These are phyloP conservation scores for Pichiaceae sp. DNA, from an alignment of 1,139 yeast species.

Conservation along the genomic window DNA sequence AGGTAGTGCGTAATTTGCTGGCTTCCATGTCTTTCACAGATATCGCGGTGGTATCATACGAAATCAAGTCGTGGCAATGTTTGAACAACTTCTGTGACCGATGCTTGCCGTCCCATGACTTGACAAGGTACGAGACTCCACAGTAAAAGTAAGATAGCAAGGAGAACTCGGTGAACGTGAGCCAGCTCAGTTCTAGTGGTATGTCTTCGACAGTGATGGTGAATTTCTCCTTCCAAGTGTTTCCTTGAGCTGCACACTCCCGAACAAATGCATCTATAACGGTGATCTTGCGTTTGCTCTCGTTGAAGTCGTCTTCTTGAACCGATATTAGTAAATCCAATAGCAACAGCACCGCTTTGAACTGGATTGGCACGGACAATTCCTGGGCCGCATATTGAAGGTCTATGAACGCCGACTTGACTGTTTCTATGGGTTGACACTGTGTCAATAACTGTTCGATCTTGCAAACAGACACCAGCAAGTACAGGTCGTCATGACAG, in stretches of 20 bases:
- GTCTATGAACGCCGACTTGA: conserved; percentile 19
- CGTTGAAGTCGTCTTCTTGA: conserved; percentile 22
- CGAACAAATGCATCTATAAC: conserved; percentile 25
- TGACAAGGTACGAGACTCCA: conserved; percentile 30
- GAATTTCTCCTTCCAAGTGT: conserved; percentile 12
- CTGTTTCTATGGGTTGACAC: conserved; percentile 12
- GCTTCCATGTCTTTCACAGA: conserved; percentile 13
- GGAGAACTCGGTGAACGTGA: conserved; percentile 34
- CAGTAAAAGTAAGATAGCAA: conserved; percentile 32
- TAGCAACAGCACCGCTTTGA: conserved; percentile 25
- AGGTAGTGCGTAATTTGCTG: conserved; percentile 21
- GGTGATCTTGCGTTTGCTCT: conserved; percentile 21
- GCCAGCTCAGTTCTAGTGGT: conserved; percentile 28
- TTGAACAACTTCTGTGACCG: conserved; percentile 30
- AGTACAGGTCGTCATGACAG: conserved; percentile 17
- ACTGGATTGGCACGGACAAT: conserved; percentile 22
- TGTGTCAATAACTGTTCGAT: conserved; percentile 6
- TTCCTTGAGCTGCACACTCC: neutral
- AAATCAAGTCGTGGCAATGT: conserved; percentile 25
- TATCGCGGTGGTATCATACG: conserved; percentile 4
- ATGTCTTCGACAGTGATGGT: conserved; percentile 9
- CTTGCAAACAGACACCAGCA: conserved; percentile 12
- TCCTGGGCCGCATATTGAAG: conserved; percentile 10
- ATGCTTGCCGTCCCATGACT: conserved; percentile 26
- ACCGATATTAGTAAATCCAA: conserved; percentile 22